Evolutionary conservation across 768 basidiomycete genomes (phyloP), one percentile per base, ranked within the genome.

Genomic region (Boletus sp.): DNA sequence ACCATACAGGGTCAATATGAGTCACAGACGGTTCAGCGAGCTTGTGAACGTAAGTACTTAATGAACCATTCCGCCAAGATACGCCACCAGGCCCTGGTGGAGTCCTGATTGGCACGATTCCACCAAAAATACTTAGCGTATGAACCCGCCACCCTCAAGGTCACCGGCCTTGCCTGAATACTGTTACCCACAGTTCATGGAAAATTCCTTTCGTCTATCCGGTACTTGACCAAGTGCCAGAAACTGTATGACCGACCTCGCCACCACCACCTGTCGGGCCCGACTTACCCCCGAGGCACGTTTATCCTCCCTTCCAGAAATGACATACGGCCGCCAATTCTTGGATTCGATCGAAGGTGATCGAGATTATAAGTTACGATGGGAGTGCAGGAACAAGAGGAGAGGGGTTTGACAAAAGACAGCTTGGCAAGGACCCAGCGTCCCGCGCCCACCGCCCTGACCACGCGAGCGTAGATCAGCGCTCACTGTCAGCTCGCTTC

Each of bases 381-480:
- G 47, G 24, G 57, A 59, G 29, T 45, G 36, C 28, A 35, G 24
- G 54, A 14, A 35, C 57, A 28, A 56, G 6, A 8, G 18, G 18
- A 20, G 8, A n/a, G 15, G 37, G 15, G 37, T 8, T 35, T 11
- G 33, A 35, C 8, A 35, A 7, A 37, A 14, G 37, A n/a, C 28
- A 24, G 14, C 18, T 5, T 4, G 2, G 2, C 36, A 7, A 33
- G 30, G 8, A 24, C 36, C 9, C 28, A 12, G 8, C 8, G 30
- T 55, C 58, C 18, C 59, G 58, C 45, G 47, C 4, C 44, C 20
- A 62, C 30, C 9, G 35, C 42, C n/a, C 2, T 44, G 18, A 14
- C 47, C 61, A 59, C 49, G 50, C 41, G 62, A 54, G 52, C 2
- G 61, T 29, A 39, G 44, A 62, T 61, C 61, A 50, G 40, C 48